phyloP scores from a whole-genome alignment of 2,329 filamentous ascomycete genomes.

The Simplicillium sp. region DNA sequence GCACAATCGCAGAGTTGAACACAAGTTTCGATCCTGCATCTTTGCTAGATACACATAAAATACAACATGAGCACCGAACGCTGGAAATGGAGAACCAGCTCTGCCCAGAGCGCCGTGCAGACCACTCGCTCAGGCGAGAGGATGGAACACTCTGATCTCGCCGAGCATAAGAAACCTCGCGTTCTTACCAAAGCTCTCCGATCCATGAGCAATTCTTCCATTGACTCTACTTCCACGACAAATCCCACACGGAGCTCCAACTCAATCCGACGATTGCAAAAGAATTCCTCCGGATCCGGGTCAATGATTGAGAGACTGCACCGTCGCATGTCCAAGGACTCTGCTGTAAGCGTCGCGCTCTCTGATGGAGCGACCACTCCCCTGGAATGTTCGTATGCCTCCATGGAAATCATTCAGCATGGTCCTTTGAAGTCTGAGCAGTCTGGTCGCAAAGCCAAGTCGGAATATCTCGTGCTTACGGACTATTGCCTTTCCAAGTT shows the following conservation, averaged over 20 bases:
- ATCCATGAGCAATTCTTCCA: constrained; percentile 28
- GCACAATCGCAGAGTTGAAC: no score
- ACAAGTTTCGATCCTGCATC: no score
- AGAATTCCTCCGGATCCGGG: constrained; percentile 25
- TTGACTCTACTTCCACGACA: constrained; percentile 25
- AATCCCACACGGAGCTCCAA: constrained; percentile 18
- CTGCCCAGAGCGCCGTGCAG: constrained; percentile 1
- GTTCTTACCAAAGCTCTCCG: constrained; percentile 26
- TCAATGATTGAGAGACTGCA: constrained; percentile 32
- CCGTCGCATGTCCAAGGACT: constrained; percentile 28
- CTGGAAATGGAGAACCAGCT: constrained; percentile 5
- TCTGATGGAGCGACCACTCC: constrained; percentile 18
- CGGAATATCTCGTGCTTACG: constrained; percentile 43
- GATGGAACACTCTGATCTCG: not conserved
- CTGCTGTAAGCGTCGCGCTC: constrained; percentile 18
- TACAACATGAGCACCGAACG: constrained; percentile 5
- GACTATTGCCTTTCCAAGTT: constrained; percentile 41
- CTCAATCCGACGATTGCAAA: constrained; percentile 24
- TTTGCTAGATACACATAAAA: no score
- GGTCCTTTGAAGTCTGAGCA: constrained; percentile 40
- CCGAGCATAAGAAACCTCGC: constrained; percentile 23
- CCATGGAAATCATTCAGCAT: constrained; percentile 32
- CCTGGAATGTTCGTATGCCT: constrained; percentile 20
- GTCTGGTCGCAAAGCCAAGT: constrained; percentile 36
- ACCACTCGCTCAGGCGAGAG: constrained; percentile 1